phyloP scores from a whole-genome alignment of 352 stramenopile species.

The Phytophthora brassicae region DNA sequence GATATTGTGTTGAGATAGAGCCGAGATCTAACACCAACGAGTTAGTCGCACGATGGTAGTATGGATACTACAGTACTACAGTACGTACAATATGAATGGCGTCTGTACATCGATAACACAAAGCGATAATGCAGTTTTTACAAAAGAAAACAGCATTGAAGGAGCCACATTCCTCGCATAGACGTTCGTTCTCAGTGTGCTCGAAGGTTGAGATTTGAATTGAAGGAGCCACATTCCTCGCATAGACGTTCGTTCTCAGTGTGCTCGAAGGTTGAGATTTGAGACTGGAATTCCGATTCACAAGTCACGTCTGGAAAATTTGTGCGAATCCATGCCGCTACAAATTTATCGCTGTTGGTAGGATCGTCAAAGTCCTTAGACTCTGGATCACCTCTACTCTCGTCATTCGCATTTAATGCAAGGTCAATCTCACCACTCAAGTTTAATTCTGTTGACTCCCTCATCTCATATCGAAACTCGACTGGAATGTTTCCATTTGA shows the following conservation, averaged over 20 bases:
- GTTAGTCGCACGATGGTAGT: neutral
- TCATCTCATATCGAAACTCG: neutral
- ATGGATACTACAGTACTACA: neutral
- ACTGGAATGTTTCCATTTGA: neutral
- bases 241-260: slow-evolving; percentile 25
- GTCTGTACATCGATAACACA: slow-evolving; percentile 70
- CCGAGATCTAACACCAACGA: slow-evolving; percentile 39
- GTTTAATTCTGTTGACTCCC: neutral
- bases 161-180: slow-evolving; percentile 62
- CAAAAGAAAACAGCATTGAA: slow-evolving; percentile 35
- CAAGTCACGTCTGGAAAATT: slow-evolving; percentile 35
- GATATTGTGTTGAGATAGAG: slow-evolving; percentile 43
- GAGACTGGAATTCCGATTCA: slow-evolving; percentile 25
- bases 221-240: slow-evolving; percentile 54
- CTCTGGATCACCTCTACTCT: neutral
- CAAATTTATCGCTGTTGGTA: slow-evolving; percentile 1
- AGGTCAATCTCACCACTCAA: neutral
- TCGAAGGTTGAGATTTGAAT: neutral
- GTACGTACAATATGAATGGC: slow-evolving; percentile 81
- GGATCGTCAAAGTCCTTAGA: neutral
- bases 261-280: neutral
- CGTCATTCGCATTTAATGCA: neutral
- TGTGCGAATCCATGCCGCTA: slow-evolving; percentile 38
- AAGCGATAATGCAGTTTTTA: slow-evolving; percentile 41
- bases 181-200: too few species aligned